phyloP scores from a whole-genome alignment of 73 alveolate genomes.

The Tetrahymena elliotti region DNA sequence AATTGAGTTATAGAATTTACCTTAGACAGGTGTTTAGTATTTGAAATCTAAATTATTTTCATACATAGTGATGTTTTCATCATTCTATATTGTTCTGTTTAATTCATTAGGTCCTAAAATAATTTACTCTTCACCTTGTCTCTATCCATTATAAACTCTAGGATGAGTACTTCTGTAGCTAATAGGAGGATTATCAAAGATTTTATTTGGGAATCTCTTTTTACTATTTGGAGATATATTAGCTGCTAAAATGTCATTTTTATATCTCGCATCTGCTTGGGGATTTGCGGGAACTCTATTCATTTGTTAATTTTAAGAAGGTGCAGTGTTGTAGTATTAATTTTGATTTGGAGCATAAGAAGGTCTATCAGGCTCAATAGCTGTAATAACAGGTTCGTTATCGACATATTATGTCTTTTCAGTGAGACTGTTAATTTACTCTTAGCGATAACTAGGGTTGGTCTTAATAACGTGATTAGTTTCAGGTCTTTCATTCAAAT shows the following conservation, averaged over 20 bases:
- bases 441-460: not conserved
- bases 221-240: not conserved
- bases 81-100: not conserved
- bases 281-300: not conserved
- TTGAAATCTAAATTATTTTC: not conserved
- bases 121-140: not conserved
- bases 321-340: not conserved
- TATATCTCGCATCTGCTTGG: not conserved
- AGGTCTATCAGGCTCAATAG: not conserved
- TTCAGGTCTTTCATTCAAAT: not conserved
- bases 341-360: not conserved
- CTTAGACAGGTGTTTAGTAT: not conserved
- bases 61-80: not conserved
- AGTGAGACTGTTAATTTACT: not conserved
- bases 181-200: not conserved
- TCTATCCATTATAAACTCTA: not conserved
- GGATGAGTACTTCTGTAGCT: not conserved
- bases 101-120: not conserved
- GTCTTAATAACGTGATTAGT: not conserved
- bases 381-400: not conserved
- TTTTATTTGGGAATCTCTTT: not conserved
- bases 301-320: not conserved
- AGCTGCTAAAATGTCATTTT: not conserved
- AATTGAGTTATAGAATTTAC: not conserved
- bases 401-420: not conserved